Base-by-base conservation (phyloP, 192 early-diverging fungal species). In the Coemansia sp. region DNA sequence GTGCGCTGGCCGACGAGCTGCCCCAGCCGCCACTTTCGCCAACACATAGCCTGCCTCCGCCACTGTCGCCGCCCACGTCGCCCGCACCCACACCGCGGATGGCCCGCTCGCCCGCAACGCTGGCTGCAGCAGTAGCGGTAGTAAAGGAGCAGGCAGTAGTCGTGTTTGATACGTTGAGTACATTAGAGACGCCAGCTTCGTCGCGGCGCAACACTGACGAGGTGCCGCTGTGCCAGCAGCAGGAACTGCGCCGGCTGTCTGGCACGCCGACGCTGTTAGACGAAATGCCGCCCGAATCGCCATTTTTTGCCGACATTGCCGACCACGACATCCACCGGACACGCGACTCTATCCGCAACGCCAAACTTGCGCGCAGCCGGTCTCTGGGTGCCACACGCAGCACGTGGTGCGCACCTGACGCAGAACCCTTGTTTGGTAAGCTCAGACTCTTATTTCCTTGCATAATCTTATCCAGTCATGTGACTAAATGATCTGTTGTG, bases 171-270 rank as follows among this genome's bases (percentile, higher is more conserved):
- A 39, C 47, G 53, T 11, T 59, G 43, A n/a, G 29, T 1, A 38
- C 59, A 47, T 45, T 68, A 48, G 75, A 65, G 27, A 78, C 75
- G 4, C 75, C 75, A 23, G 70, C 71, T 16, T 45, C 66, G 8
- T 78, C 75, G 19, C 65, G 70, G n/a, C 48, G 75, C 14, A 78
- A 72, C 60, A 72, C 69, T 3, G 75, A 72, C 43, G 70, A 69
- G 62, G 65, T 71, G 27, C 25, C 59, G 11, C 57, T 65, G 47
- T 62, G 54, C 29, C 52, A 53, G 27, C 57, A 68, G 59, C 53
- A 67, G 55, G 55, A 60, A 23, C 54, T 68, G 47, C 69, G 59
- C 23, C 60, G 43, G 19, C 29, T 60, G 37, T 48, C 45, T 14
- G 51, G 21, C 22, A 53, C 51, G 19, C 57, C 55, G 2, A 22